Evolutionary conservation across 2,329 filamentous ascomycete genomes (phyloP).

Genomic region (Colletotrichum sp.): DNA sequence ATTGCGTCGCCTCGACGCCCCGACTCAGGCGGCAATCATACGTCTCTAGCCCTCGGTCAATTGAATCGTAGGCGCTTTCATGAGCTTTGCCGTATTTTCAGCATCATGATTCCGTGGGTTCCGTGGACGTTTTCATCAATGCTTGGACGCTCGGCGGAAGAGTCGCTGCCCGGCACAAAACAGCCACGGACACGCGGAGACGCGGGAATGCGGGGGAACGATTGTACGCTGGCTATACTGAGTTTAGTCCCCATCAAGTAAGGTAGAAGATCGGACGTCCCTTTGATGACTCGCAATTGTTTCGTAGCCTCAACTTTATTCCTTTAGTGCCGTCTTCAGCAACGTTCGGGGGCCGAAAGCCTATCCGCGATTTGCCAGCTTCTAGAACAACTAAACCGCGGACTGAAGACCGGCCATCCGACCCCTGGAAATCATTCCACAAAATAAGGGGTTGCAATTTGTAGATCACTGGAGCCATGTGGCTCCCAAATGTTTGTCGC

Average conservation of each 20-base stretch:
- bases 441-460: neutral
- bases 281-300: neutral
- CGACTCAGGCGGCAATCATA: neutral
- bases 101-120: neutral
- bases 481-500: neutral
- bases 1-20: neutral
- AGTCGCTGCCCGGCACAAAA: neutral
- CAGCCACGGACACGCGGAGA: neutral
- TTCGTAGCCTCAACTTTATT: slow-evolving; percentile 1
- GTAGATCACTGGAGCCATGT: neutral
- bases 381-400: neutral
- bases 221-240: neutral
- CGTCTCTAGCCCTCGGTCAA: neutral
- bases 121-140: neutral
- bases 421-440: neutral
- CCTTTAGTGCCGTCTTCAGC: neutral
- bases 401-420: neutral
- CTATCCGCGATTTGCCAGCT: neutral
- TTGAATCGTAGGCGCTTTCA: neutral
- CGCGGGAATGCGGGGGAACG: neutral
- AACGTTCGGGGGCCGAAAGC: neutral
- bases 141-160: neutral
- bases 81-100: fast-evolving
- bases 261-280: neutral
- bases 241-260: neutral